Base-by-base conservation (phyloP, 1,284 basidiomycete species). In the Fomes fomentarius region DNA sequence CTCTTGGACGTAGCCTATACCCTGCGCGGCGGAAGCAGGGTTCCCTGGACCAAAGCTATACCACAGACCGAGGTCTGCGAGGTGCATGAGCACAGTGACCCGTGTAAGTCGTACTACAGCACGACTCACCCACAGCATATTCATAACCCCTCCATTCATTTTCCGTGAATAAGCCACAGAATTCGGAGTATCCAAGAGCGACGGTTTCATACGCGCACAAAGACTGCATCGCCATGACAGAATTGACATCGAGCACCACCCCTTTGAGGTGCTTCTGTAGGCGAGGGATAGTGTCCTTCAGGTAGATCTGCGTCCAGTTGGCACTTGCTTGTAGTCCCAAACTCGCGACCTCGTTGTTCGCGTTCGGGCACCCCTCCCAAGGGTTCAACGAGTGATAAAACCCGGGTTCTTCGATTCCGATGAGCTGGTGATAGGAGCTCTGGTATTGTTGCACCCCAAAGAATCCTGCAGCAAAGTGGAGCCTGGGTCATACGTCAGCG, bases 161-260 rank as follows among this genome's bases (percentile, higher is more conserved):
- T 58, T 84, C 75, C 12, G 84, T 88, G 68, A 88, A 88, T 4
- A 87, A 67, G 12, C 73, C 69, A 63, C 85, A 79, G 61, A 80
- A 80, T 15, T 60, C 53, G 8, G 76, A 78, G 57, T 76, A 87
- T 0, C 87, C 88, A 30, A 89, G 77, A 0, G 86, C 78, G 25
- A 87, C 83, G 8, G 85, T 87, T 77, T 86, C 84, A 61, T 85
- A 86, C 2, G 83, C 80, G 63, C 84, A 85, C 22, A 82, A 64
- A 40, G 76, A 64, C 54, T 82, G 81, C 77, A 81, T 80, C 7
- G 67, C 69, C 28, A 70, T 59, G 21, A 84, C 71, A 63, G 82
- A 78, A 4, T 68, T 61, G 9, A 76, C 63, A 3, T 75, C 77
- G 15, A 89, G 66, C 28, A 81, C 73, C 28, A 83, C 71, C 1